phyloP scores from a whole-genome alignment of 2,329 filamentous ascomycete genomes.

The Curvularia hawaiiensis region DNA sequence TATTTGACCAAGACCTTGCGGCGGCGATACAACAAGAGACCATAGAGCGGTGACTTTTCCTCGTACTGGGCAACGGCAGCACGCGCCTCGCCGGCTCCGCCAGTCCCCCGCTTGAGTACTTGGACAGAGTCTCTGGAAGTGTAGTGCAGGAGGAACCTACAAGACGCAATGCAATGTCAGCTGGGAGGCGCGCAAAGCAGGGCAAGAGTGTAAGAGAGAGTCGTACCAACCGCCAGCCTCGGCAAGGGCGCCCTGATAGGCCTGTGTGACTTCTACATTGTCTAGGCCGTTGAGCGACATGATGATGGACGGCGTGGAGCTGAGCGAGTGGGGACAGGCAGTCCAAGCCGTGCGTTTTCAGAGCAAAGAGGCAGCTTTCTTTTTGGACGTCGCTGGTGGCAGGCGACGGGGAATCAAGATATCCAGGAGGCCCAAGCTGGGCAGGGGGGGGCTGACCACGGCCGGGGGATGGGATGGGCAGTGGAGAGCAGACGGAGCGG shows the following conservation, averaged over 20 bases:
- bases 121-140: conserved; percentile 85
- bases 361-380: conserved; percentile 7
- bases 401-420: conserved; percentile 7
- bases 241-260: conserved; percentile 76
- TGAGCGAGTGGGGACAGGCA: conserved; percentile 13
- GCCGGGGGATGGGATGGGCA: conserved; percentile 13
- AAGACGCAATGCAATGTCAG: conserved; percentile 26
- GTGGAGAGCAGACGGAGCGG: neutral
- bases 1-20: conserved; percentile 93
- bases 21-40: conserved; percentile 86
- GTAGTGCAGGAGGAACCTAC: conserved; percentile 94
- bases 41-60: conserved; percentile 87
- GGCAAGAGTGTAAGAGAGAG: conserved; percentile 9
- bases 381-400: conserved; percentile 7
- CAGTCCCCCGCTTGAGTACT: conserved; percentile 75
- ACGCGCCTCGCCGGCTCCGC: conserved; percentile 84
- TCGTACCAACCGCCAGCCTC: conserved; percentile 95
- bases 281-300: conserved; percentile 99
- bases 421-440: conserved; percentile 16
- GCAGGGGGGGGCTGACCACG: conserved; percentile 5
- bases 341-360: conserved; percentile 18
- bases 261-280: conserved; percentile 77
- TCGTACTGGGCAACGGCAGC: conserved; percentile 77
- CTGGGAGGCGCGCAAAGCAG: conserved; percentile 5
- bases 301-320: conserved; percentile 15